Base-by-base conservation (phyloP, 208 protist genomes). In the Trypanosomatidae sp. region DNA sequence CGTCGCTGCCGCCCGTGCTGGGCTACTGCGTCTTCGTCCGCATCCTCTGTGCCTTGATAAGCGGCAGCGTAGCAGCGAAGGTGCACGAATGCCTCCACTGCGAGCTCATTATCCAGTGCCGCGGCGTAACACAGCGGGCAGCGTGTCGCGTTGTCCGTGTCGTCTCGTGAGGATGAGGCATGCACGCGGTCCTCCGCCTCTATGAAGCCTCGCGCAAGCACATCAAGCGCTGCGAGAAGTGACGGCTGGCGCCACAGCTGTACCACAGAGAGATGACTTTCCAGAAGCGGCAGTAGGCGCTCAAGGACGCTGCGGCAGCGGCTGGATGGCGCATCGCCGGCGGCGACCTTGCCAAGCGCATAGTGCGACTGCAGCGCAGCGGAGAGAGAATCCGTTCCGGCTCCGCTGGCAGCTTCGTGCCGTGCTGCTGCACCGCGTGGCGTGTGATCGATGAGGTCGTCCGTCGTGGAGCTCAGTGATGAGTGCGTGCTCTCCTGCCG, bases 61-160 rank as follows among this genome's bases (percentile, higher is more conserved):
- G 69, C 69, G 10, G 82, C 39, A 28, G 84, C 80, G 59, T 79
- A 73, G 69, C 67, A 76, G 30, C 84, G 47, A 41, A 80, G 69
- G 44, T 80, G 75, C 62, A 43, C 22, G 19, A 80, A 19, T 1
- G 82, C 80, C 53, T 90, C 80, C n/a, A 75, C 80, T 1, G 77
- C 89, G 0, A 86, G 47, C n/a, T 81, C 76, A 62, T 86, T 67
- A 13, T 84, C 80, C 15, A 87, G 65, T 33, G 86, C 83, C 17
- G 80, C 86, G 0, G 89, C 89, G 64, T 83, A 82, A 78, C 86
- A 93, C 62, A 91, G 46, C 13, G 83, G 83, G 44, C 88, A 92
- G n/a, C 69, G 30, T 60, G 5, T 2, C 36, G 39, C 25, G 22
- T 25, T 47, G 41, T 50, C 2, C 22, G 53, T 47, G 19, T 22